Conservation (phyloP, 352 stramenopile species). For the Pythium volutum region DNA sequence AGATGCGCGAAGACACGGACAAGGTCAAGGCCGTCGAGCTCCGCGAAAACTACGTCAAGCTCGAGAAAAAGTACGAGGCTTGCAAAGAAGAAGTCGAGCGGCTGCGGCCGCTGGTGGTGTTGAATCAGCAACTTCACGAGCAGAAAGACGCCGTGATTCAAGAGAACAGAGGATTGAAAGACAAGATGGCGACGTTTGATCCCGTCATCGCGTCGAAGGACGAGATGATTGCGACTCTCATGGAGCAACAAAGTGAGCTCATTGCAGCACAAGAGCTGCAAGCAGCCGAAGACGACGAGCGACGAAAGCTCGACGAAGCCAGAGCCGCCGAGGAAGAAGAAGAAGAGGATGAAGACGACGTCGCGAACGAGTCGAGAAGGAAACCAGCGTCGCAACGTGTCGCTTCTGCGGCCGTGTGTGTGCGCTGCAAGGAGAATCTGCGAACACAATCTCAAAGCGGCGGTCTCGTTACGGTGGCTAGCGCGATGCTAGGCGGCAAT, state of each 20-base stretch:
- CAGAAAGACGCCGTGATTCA: slow-evolving; percentile 31
- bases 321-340: slow-evolving; percentile 41
- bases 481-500: not conserved
- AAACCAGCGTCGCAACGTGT: not conserved
- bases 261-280: slow-evolving; percentile 61
- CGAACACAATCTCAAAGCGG: slow-evolving; percentile 34
- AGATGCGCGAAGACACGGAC: slow-evolving; percentile 91
- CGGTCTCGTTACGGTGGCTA: slow-evolving; percentile 1
- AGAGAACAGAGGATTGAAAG: slow-evolving; percentile 36
- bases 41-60: slow-evolving; percentile 65
- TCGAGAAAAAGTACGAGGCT: slow-evolving; percentile 69
- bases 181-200: slow-evolving; percentile 42
- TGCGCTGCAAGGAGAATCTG: slow-evolving; percentile 60
- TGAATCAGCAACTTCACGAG: slow-evolving; percentile 46
- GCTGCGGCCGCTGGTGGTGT: slow-evolving; percentile 47
- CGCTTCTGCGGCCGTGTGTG: slow-evolving; percentile 33
- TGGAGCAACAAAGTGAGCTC: slow-evolving; percentile 77
- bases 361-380: not conserved
- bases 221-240: slow-evolving; percentile 53
- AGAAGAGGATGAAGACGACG: slow-evolving; percentile 23
- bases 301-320: slow-evolving; percentile 32
- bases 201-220: slow-evolving; percentile 53
- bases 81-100: slow-evolving; percentile 58
- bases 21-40: slow-evolving; percentile 88
- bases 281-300: slow-evolving; percentile 49